Evolutionary conservation across 306 rosid species (phyloP), one percentile per base, ranked within the genome.

Genomic region (Vachellia collinsii): DNA sequence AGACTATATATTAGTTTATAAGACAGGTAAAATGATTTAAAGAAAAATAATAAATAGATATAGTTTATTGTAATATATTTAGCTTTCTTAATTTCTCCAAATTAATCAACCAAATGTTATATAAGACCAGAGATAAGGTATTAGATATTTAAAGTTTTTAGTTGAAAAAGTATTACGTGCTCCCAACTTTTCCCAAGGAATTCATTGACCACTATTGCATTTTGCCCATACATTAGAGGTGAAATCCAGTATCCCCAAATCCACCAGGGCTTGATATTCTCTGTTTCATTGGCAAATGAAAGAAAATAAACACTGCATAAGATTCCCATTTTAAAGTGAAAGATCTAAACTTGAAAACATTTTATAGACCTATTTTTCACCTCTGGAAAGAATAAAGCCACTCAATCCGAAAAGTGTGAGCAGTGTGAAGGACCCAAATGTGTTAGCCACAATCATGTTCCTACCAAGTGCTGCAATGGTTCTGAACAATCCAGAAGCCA

Each of bases 241-340:
- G 92, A 90, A 12, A 82, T 77, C 91, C 90, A 88, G 67, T 83
- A 88, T 70, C 86, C 90, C 90, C 92, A 90, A 66, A 85, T 85
- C 85, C 90, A 85, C 94, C 94, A 88, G 2, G 22, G 7, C 72
- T 86, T 86, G 73, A 90, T 85, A 74, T 85, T 76, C 36, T 86
- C 94, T 90, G 82, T 74, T 62, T 78, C 38, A 73, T 79, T 36
- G 71, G 11, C 83, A 29, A 85, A 76, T 74, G n/a, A 76, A 79
- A 78, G 37, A 74, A 75, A 80, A 74, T 39, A 72, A 76, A 43
- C 51, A 76, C 81, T 63, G 56, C 38, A 50, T 66, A 48, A 76
- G 66, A 6, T 25, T 22, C 25, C 20, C 66, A 68, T 47, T 47
- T 13, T 29, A 29, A 48, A 16, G 38, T 6, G 58, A 77, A 61